A percentile compares a stretch with the other conserved stretches of the same genome.
These are phyloP conservation scores for Rubroboletus satanas DNA, from an alignment of 768 basidiomycete genomes.

Conservation along the genomic window DNA sequence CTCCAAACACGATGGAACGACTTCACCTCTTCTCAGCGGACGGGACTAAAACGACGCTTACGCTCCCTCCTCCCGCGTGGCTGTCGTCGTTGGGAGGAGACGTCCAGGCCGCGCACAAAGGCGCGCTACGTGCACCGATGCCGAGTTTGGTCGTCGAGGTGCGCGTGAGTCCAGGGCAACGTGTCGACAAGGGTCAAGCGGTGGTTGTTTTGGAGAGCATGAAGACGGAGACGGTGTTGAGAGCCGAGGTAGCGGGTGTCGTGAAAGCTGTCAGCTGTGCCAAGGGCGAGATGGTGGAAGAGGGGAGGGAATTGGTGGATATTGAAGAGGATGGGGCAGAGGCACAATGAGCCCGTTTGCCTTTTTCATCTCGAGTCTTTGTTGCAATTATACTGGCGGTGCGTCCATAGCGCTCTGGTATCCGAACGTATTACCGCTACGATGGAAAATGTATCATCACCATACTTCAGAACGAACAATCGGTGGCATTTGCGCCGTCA, in stretches of 20 bases:
- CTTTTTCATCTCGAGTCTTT: not conserved
- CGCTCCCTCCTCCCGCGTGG: slow-evolving; percentile 71
- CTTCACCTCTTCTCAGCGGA: slow-evolving; percentile 65
- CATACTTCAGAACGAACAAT: not conserved
- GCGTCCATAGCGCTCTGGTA: not conserved
- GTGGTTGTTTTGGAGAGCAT: slow-evolving; percentile 90
- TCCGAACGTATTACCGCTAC: not conserved
- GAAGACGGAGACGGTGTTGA: slow-evolving; percentile 93
- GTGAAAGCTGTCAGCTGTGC: slow-evolving; percentile 70
- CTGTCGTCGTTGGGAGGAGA: slow-evolving; percentile 62
- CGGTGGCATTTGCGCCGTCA: not conserved
- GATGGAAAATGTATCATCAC: not conserved
- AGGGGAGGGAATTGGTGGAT: slow-evolving; percentile 74
- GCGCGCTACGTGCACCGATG: slow-evolving; percentile 80
- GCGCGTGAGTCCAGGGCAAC: slow-evolving; percentile 70
- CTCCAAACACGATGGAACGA: slow-evolving; percentile 60
- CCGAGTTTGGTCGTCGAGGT: slow-evolving; percentile 93
- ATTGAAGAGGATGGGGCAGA: slow-evolving; percentile 44
- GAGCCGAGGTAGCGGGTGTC: slow-evolving; percentile 64
- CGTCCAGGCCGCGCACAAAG: slow-evolving; percentile 49
- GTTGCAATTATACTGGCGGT: not conserved
- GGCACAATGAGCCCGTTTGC: not conserved
- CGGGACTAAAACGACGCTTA: slow-evolving; percentile 61
- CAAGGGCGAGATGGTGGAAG: slow-evolving; percentile 90
- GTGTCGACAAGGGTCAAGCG: slow-evolving; percentile 75